Evolutionary conservation across 2,329 filamentous ascomycete species (phyloP).

Genomic region (Trichoderma sp.): DNA sequence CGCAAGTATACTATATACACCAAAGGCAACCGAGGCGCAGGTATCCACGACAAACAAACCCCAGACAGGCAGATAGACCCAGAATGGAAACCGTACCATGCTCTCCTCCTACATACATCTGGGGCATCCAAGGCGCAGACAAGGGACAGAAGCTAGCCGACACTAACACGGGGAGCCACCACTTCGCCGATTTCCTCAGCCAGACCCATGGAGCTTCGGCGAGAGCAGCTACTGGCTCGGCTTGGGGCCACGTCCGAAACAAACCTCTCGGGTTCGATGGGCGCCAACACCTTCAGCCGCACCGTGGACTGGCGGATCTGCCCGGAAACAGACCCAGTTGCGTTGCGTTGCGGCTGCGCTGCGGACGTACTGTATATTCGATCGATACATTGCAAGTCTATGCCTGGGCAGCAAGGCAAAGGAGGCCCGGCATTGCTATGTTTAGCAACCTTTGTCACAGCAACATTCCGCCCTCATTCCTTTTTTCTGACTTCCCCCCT

Average conservation of each 20-base stretch:
- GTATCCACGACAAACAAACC: not conserved
- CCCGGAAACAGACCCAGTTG: constrained; percentile 14
- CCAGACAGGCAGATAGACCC: not conserved
- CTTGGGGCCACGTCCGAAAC: constrained; percentile 15
- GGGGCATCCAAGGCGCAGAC: not conserved
- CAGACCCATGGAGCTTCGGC: constrained; percentile 2
- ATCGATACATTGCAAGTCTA: not conserved
- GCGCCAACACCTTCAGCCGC: constrained; percentile 19
- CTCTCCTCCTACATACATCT: not conserved
- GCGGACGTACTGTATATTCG: not conserved
- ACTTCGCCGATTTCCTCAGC: constrained; percentile 6
- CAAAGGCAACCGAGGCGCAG: not conserved
- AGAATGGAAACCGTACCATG: not conserved
- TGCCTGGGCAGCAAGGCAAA: not conserved
- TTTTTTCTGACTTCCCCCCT: not conserved
- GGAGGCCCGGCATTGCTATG: constrained; percentile 5
- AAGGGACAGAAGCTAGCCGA: not conserved
- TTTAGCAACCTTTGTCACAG: constrained; percentile 12
- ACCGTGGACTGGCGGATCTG: constrained; percentile 23
- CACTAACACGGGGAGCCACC: not conserved
- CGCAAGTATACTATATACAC: not conserved
- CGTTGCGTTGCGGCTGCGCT: not conserved
- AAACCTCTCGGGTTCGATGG: constrained; percentile 1
- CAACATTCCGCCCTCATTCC: not conserved
- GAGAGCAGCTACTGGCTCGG: constrained; percentile 8